These are phyloP conservation scores for Colletotrichum gigasporum DNA, from an alignment of 2,329 filamentous ascomycete species.

Conservation along the genomic window DNA sequence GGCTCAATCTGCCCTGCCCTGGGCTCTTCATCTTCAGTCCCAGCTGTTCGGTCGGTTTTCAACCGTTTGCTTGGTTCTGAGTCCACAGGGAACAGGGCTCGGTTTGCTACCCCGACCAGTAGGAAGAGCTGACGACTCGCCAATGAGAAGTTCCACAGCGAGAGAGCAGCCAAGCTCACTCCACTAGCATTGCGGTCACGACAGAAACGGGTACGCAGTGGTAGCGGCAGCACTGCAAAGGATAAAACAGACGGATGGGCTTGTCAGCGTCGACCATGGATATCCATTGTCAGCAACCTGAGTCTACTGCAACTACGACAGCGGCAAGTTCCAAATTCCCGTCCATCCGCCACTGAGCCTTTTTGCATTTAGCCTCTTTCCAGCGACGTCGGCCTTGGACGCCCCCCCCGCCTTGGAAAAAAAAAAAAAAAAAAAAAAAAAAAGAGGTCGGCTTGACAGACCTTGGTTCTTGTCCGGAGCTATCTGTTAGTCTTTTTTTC, in stretches of 20 bases:
- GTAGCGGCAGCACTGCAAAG: neutral
- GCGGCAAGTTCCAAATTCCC: neutral
- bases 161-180: neutral
- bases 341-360: neutral
- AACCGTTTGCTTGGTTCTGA: constrained; percentile 4
- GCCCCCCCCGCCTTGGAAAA: neutral
- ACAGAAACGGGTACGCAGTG: neutral
- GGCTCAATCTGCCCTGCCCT: neutral
- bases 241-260: neutral
- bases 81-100: constrained; percentile 6
- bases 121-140: constrained; percentile 4
- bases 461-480: neutral
- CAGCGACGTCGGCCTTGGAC: neutral
- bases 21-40: neutral
- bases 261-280: neutral
- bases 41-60: constrained; percentile 6
- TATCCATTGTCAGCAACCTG: neutral
- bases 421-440: neutral
- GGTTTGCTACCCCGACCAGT: constrained; percentile 21
- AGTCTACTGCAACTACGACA: neutral
- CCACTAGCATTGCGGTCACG: neutral
- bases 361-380: neutral
- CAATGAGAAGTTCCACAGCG: neutral
- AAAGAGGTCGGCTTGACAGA: neutral
- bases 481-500: neutral